These are phyloP conservation scores for Bombardia bombarda DNA, from an alignment of 495 filamentous ascomycete species.

Conservation along the genomic window DNA sequence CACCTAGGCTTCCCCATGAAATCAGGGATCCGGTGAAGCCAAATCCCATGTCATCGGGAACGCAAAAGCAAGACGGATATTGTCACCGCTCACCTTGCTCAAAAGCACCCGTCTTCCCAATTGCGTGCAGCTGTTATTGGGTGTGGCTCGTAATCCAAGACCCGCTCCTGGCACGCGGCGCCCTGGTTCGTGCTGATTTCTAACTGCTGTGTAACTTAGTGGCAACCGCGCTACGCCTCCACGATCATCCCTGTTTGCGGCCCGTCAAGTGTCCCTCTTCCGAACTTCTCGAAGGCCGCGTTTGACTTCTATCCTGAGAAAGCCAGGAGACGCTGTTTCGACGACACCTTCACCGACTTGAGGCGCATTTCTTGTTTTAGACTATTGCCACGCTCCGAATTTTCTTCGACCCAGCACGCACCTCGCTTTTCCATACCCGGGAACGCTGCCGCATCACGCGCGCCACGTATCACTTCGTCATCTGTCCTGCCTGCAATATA, in stretches of 20 bases:
- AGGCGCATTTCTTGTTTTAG: background rate
- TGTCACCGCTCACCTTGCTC: no score
- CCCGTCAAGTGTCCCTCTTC: slow-evolving; percentile 1
- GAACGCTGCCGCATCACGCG: no score
- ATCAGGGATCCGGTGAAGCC: no score
- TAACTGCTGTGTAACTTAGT: slow-evolving; percentile 10
- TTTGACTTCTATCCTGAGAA: background rate
- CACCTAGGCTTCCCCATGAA: no score
- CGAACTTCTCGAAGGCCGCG: slow-evolving; percentile 1
- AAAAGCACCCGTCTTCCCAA: background rate
- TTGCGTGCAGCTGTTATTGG: background rate
- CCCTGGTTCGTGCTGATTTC: slow-evolving; percentile 10
- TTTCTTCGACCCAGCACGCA: no score
- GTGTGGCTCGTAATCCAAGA: background rate
- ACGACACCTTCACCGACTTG: background rate
- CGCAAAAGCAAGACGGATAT: no score
- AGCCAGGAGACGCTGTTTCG: background rate
- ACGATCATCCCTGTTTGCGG: slow-evolving; percentile 8
- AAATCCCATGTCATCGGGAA: no score
- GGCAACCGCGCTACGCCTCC: slow-evolving; percentile 3
- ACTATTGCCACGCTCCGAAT: background rate
- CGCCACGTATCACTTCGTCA: no score
- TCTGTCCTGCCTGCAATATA: no score
- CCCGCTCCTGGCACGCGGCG: background rate
- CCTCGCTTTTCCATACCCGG: no score